Evolutionary conservation across 2,329 filamentous ascomycete species (phyloP), one percentile per base, ranked within the genome.

Genomic region (Beauveria varroae): DNA sequence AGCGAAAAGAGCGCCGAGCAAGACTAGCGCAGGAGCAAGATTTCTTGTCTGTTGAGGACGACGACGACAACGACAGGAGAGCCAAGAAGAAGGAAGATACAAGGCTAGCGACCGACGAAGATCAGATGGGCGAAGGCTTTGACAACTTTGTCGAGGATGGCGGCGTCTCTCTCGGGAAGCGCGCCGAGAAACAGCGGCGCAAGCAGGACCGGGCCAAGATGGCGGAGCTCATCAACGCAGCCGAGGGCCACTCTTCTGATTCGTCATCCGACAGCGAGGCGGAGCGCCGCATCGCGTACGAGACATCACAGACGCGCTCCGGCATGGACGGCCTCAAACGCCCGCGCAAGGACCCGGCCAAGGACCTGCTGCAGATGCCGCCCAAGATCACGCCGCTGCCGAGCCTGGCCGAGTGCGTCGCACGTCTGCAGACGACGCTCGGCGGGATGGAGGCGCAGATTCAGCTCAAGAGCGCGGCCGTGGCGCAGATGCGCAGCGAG

Each of bases 71-170:
- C 53, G 74, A 75, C 34, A 74, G 77, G 22, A 69, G 70, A 30
- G 70, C 74, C 8, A 84, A 85, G 65, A 85, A 87, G 67, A 85
- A 88, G 65, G 82, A 85, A 40, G 83, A 92, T 64, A 89, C 88
- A 6, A 83, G 93, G 1, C 81, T 98, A 2, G 83, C 92, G 6
- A 84, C 82, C 47, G 92, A 97, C 40, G 93, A 98, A 67, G 93
- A 98, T 71, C 91, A 98, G 69, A 82, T 97, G 0, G 90, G 90
- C 43, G 95, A 98, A 75, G 93, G 92, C 0, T 98, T 96, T 67
- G 93, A 98, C 63, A 88, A 93, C 60, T 96, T 90, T 68, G 90
- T 95, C 9, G 90, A 95, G 46, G 91, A 96, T 70, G 91, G 90
- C 9, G 85, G 85, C 8, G 84, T 97, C 10, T 84, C 90, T 1